Evolutionary conservation across 2,329 filamentous ascomycete species (phyloP).

Genomic region (Chalara sp.): DNA sequence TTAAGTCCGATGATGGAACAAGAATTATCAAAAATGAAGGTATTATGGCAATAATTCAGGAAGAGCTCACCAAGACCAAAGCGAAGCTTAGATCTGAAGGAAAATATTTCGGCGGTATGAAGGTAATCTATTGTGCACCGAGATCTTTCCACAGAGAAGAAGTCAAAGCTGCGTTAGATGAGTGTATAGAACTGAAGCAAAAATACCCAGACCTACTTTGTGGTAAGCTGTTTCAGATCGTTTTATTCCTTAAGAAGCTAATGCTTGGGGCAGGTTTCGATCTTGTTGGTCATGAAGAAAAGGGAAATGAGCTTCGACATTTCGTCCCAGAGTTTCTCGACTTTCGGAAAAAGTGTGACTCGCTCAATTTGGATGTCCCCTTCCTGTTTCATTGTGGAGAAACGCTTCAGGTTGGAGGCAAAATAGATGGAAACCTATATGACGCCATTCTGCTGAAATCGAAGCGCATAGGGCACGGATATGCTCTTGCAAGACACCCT

Average conservation of each 20-base stretch:
- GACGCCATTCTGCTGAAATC: constrained; percentile 60
- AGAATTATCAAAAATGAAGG: constrained; percentile 44
- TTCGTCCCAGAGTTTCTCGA: constrained; percentile 48
- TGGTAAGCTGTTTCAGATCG: constrained; percentile 35
- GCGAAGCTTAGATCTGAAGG: constrained; percentile 30
- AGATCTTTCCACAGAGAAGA: constrained; percentile 44
- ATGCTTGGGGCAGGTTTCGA: constrained; percentile 49
- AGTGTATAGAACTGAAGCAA: constrained; percentile 56
- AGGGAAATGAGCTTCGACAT: constrained; percentile 51
- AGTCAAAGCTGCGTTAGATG: constrained; percentile 46
- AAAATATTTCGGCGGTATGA: constrained; percentile 53
- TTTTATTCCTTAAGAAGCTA: constrained; percentile 3
- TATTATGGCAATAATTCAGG: constrained; percentile 55
- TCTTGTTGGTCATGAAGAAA: constrained; percentile 60
- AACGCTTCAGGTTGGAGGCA: constrained; percentile 59
- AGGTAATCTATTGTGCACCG: constrained; percentile 67
- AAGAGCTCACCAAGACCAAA: constrained; percentile 45
- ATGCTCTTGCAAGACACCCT: constrained; percentile 60
- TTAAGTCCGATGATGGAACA: constrained; percentile 51
- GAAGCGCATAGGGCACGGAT: constrained; percentile 69
- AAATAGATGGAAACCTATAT: constrained; percentile 60
- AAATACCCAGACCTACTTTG: constrained; percentile 54
- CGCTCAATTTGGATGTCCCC: constrained; percentile 49
- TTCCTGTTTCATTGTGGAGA: constrained; percentile 75
- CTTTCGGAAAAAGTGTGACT: constrained; percentile 46